Base-by-base conservation (phyloP, 2,329 filamentous ascomycete species). In the Huntiella abstrusa region DNA sequence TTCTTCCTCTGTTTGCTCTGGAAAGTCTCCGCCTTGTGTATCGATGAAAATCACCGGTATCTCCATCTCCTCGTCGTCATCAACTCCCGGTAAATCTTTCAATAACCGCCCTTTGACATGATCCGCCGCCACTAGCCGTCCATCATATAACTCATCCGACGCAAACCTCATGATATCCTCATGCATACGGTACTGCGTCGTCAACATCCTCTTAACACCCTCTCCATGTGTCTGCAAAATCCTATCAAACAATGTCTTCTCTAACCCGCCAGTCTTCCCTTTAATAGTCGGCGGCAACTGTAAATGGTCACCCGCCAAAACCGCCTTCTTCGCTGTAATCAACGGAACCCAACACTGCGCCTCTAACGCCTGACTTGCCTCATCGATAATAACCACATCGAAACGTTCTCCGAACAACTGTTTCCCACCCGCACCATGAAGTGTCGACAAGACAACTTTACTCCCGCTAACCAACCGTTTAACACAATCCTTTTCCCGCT, bases 131-230 rank as follows among this genome's bases (percentile, higher is more conserved):
- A 87, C 65, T 1, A 98, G 72, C 55, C 80, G 79, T 2, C 73
- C 75, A 51, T 84, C 83, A 62, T 98, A 98, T 8, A 96, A 69
- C 57, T 88, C 79, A 51, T 83, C 73, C 0, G 88, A 95, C 0
- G 91, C 88, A 56, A 95, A 98, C 5, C 76, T 72, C 87, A 96
- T 96, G 55, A 98, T 96, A 46, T 70, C 77, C 57, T 93, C 81
- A 58, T 98, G 86, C 91, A 98, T 98, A 34, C 91, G 85, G 60
- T 98, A 98, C 63, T 98, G 91, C 4, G 82, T 93, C 3, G 85
- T 96, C 17, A 98, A 73, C 83, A 96, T 94, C 44, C 83, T 71
- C 65, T 96, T 96, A 64, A 98, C 86, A 4, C 67, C 68, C 1
- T 77, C 64, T 1, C 91, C 91, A 58, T 98, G 83, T 12, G 95